These are phyloP conservation scores for Malus hybrid DNA, from an alignment of 331 rosid species.

Conservation along the genomic window DNA sequence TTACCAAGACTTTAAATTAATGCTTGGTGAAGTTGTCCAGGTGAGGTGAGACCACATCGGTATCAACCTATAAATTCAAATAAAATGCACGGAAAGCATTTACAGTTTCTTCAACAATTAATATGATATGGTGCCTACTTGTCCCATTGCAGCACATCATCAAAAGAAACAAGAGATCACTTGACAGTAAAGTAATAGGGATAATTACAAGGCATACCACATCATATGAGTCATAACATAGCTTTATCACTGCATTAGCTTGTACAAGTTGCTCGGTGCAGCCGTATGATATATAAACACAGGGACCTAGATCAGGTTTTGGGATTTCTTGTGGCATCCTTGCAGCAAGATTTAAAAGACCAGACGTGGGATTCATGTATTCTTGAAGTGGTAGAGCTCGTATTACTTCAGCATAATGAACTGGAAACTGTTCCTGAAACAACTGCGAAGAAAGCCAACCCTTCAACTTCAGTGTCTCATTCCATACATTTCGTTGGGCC, in stretches of 20 bases:
- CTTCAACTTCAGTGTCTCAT: conserved; percentile 67
- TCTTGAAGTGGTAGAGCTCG: conserved; percentile 80
- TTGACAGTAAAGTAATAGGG: neutral
- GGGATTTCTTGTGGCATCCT: conserved; percentile 60
- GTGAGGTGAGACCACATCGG: neutral
- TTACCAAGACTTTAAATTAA: neutral
- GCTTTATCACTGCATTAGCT: conserved; percentile 59
- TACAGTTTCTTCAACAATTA: neutral
- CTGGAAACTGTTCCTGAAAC: conserved; percentile 88
- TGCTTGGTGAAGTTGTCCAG: conserved; percentile 10
- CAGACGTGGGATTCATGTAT: conserved; percentile 85
- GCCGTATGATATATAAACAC: conserved; percentile 68
- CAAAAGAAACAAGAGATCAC: neutral
- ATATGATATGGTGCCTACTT: neutral
- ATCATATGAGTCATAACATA: conserved; percentile 65
- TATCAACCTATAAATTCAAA: neutral
- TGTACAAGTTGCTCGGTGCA: conserved; percentile 47
- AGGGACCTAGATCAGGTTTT: conserved; percentile 82
- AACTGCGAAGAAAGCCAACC: conserved; percentile 87
- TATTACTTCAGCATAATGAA: conserved; percentile 71
- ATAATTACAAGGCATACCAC: conserved; percentile 48
- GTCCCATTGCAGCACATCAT: neutral
- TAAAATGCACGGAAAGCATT: neutral
- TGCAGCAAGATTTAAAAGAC: conserved; percentile 79
- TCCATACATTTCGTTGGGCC: conserved; percentile 50